A percentile compares a stretch with the other conserved stretches of the same genome.
These are phyloP conservation scores for Hypoxylon fuscum DNA, from an alignment of 495 filamentous ascomycete species.

Conservation along the genomic window DNA sequence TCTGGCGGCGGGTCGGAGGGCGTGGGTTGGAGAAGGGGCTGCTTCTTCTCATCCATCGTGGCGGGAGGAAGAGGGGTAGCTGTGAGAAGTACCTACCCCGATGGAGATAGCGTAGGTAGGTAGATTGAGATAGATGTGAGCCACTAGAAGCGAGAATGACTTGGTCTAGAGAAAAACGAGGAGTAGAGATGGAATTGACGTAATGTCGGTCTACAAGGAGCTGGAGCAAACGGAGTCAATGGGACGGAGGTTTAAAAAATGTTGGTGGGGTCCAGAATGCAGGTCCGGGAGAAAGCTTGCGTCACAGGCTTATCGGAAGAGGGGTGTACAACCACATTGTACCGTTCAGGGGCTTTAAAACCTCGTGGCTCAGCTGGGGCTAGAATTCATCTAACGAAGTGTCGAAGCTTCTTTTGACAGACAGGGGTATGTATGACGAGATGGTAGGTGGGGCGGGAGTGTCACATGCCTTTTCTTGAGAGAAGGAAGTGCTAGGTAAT, in stretches of 20 bases:
- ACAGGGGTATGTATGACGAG: constrained; percentile 21
- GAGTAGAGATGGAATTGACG: not conserved
- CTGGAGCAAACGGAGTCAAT: not conserved
- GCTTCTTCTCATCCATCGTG: constrained; percentile 42
- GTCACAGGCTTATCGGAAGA: constrained; percentile 23
- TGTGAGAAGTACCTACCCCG: not conserved
- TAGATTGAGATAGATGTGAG: not conserved
- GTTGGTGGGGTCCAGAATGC: constrained; percentile 22
- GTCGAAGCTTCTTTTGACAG: constrained; percentile 9
- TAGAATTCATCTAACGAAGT: constrained; percentile 14
- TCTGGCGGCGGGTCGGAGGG: constrained; percentile 53
- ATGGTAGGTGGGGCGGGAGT: constrained; percentile 26
- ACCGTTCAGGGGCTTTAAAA: too few species aligned
- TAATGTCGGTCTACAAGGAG: not conserved
- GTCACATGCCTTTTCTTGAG: constrained; percentile 37
- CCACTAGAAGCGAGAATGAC: not conserved
- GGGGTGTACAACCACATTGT: constrained; percentile 13
- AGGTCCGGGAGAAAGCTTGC: constrained; percentile 25
- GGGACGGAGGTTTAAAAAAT: not conserved
- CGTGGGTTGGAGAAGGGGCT: constrained; percentile 33
- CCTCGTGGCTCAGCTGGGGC: too few species aligned
- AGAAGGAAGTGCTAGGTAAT: constrained; percentile 8
- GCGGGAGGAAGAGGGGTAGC: not conserved
- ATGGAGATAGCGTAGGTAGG: not conserved
- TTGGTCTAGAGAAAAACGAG: not conserved